Conservation (phyloP, 163 green algal species). For the Coccomyxa subellipsoidea region DNA sequence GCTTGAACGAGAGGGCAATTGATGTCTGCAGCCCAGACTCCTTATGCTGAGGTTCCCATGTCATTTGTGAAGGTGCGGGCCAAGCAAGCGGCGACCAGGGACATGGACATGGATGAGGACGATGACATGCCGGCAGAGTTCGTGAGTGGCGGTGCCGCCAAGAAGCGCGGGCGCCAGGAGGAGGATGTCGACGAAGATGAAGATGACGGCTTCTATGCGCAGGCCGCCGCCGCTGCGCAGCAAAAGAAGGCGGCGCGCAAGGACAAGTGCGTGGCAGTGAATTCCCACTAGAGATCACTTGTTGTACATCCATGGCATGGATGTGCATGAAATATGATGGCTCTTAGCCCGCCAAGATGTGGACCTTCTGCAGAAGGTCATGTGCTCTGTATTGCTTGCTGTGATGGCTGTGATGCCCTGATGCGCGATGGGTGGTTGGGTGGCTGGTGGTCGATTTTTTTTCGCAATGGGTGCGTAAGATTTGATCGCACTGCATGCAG, state of each 20-base stretch:
- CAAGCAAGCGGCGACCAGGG: background rate
- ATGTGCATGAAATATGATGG: too few species aligned
- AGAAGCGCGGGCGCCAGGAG: background rate
- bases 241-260: constrained; percentile 52
- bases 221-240: constrained; percentile 42
- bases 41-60: background rate
- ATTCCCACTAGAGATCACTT: background rate
- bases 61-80: background rate
- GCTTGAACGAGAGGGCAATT: too few species aligned
- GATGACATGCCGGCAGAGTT: background rate
- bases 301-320: too few species aligned
- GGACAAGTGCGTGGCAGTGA: background rate
- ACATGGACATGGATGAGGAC: background rate
- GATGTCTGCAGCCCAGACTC: too few species aligned
- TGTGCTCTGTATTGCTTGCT: too few species aligned
- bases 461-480: too few species aligned
- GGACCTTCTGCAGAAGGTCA: too few species aligned
- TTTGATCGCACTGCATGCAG: too few species aligned
- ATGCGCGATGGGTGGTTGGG: too few species aligned
- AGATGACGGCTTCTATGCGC: constrained; percentile 77
- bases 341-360: too few species aligned
- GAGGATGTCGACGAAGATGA: constrained; percentile 20
- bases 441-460: too few species aligned
- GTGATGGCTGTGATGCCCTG: too few species aligned
- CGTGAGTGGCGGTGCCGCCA: background rate